Percentiles rank a stretch among this genome's conserved stretches.
Conservation (phyloP, 257 asterid genomes). For the Przewalskia tangutica region DNA sequence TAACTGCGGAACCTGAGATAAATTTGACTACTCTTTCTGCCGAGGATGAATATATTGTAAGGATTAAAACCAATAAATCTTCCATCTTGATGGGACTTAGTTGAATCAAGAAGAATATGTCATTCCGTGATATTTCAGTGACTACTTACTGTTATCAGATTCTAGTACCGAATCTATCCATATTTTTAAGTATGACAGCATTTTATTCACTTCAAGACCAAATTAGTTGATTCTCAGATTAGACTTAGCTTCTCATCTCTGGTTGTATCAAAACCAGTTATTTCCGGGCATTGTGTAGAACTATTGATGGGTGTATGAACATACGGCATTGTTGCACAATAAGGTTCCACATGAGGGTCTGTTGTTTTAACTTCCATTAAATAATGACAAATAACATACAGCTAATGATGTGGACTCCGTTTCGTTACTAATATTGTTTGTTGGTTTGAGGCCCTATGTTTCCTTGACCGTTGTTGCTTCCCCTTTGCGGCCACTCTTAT, state of each 20-base stretch:
- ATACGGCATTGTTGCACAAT: neutral
- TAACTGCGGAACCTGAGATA: conserved; percentile 95
- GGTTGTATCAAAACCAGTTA: neutral
- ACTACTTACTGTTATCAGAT: neutral
- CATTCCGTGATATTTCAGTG: neutral
- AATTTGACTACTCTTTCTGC: conserved; percentile 50
- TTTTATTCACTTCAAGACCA: neutral
- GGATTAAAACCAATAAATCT: neutral
- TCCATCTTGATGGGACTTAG: neutral
- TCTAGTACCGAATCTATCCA: neutral
- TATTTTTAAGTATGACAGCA: neutral
- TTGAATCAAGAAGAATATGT: neutral
- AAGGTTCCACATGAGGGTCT: neutral
- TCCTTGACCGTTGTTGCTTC: neutral
- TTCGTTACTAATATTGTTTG: neutral
- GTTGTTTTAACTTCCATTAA: neutral
- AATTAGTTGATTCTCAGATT: neutral
- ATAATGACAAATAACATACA: neutral
- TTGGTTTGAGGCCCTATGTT: neutral
- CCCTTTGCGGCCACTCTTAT: neutral
- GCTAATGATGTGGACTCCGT: neutral
- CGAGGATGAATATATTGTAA: conserved; percentile 80
- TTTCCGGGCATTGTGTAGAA: neutral
- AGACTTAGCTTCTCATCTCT: neutral
- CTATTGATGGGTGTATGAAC: neutral